Base-by-base conservation (phyloP, 2,329 filamentous ascomycete species). In the Verticillium nubilum region DNA sequence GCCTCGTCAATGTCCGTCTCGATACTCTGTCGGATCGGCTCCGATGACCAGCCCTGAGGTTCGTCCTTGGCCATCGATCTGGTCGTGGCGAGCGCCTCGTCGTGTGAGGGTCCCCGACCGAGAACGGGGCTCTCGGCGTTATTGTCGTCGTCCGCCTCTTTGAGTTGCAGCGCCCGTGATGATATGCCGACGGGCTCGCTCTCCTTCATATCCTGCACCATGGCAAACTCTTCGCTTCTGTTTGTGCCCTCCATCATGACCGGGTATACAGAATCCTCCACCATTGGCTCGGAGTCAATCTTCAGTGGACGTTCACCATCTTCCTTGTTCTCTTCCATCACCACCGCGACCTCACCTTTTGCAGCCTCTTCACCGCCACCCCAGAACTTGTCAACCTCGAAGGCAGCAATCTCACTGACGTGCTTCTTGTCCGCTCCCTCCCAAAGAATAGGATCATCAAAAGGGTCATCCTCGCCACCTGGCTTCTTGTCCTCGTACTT, bases 381-480 rank as follows among this genome's bases (percentile, higher is more conserved):
- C 73, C 69, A 73, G 52, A 72, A 75, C 29, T 67, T 68, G 56
- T 70, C 71, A 58, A 68, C 63, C 35, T 68, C 68, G 56, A 42
- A 65, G 57, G 47, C 61, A 65, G 42, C 59, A 31, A 59, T 64
- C 37, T 64, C 59, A 31, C 56, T 37, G 17, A 74, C 37, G 7
- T 62, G 62, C 61, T 72, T 77, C 61, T 72, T 73, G 52, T 79
- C 74, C 13, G 72, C 71, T 26, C 73, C 74, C 65, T 81, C 76
- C 77, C 76, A 78, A 27, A 79, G 66, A 17, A 72, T 69, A 56
- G 75, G 69, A 63, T 80, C 75, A 62, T 81, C 75, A 66, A 79
- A 77, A 29, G 77, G 66, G 63, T 80, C 76, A 52, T 80, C 76
- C 15, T 74, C 73, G 55, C 52, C 72, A 67, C 60, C 55, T 31